Base-by-base conservation (phyloP, 768 basidiomycete species). In the Tephrocybe rancida region DNA sequence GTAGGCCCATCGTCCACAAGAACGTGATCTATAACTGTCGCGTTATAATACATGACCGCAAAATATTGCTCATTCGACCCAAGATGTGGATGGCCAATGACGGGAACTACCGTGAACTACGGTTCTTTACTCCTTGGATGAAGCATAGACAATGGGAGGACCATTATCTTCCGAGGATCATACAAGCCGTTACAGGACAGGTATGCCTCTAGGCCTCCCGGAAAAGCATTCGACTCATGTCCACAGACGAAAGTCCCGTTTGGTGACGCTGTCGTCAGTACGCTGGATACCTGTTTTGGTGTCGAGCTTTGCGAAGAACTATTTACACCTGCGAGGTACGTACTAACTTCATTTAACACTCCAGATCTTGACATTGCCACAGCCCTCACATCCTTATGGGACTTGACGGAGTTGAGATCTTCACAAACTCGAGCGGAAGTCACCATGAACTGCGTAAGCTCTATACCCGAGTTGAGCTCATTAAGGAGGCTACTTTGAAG, bases 21-120 rank as follows among this genome's bases (percentile, higher is more conserved):
- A 98, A 97, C 67, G 94, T 95, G 43, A 95, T 89, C 58, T 98
- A 98, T 75, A 99, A 99, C 66, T 97, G 94, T 68, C 88, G 97
- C 18, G 79, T 98, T 30, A 87, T 98, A 67, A 84, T 95, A 38
- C 82, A 93, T 65, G 79, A 95, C 71, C 79, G 84, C 50, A 82
- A 92, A 72, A 95, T 99, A 55, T 72, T 98, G 1, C 84, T 98
- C 57, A 98, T 99, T 58, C 86, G 97, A 21, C 97, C 97, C 0
- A 99, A 98, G 76, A 95, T 99, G 95, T 99, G 97, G 97, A 78
- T 99, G 41, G 97, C 97, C 1, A 98, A 98, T 65, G 94, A 97
- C 63, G 97, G 97, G 3, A 98, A 98, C 66, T 99, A 99, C 69
- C 89, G 97, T 24, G 86, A 88, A 67, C 74, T 89, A 63, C 74